Evolutionary conservation across 768 basidiomycete genomes (phyloP), one percentile per base, ranked within the genome.

Genomic region (Hortiboletus flavorubellus): DNA sequence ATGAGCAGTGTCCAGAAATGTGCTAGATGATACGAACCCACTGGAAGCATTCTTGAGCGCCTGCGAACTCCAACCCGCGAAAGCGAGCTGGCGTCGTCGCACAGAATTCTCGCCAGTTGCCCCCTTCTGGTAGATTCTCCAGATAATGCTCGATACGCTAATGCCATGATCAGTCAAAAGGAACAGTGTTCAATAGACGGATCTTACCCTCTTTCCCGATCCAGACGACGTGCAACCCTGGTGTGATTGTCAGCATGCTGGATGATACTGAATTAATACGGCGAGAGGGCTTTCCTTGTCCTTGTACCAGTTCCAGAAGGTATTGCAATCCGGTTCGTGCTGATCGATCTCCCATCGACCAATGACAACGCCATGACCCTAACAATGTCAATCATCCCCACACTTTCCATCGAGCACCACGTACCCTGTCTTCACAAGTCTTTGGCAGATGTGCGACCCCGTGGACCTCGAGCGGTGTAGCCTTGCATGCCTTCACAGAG

Each of bases 41-140:
- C 59, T 63, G 59, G 59, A 49, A 58, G 31, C 61, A 65, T 30
- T 58, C 53, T n/a, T 65, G 56, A n/a, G 62, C 57, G 23, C 72
- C 60, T 9, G 55, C 33, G 49, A 71, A 72, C 14, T 67, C 59
- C 60, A 66, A 51, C 2, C 51, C 55, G 14, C 41, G 49, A 49
- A 73, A 71, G 16, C 43, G 55, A 7, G 49, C 59, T 14, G 72
- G 72, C 0, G 72, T 73, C 3, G 73, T 70, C 5, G 70, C 70
- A 31, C 70, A 73, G 41, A 74, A 72, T 14, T 65, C 65, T 33
- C 59, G 56, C 72, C 69, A 72, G 31, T 71, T 64, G 5, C 63
- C 59, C 18, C 59, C 64, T 10, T 14, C 11, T 4, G 65, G 72
- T 14, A 73, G 56, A 15, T 66, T 64, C 21, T 65, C 62, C 9